Evolutionary conservation across 2,329 filamentous ascomycete species (phyloP), one percentile per base, ranked within the genome.

Genomic region (Calonectria pseudoreteaudii): DNA sequence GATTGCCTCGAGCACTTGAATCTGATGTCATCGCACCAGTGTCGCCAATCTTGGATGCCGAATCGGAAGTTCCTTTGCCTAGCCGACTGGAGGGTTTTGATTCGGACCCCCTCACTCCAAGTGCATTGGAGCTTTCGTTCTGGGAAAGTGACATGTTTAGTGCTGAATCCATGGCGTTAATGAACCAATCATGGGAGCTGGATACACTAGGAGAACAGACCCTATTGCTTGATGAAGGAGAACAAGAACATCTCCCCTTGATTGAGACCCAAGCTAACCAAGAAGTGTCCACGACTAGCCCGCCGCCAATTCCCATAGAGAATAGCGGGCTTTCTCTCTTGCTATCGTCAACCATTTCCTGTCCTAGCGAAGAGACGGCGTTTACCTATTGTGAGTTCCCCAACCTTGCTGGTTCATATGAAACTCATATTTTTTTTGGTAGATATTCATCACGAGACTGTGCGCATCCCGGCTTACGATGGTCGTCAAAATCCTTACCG

Each of bases 321-420:
- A 18, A 67, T 18, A 9, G 47, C 13, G 56, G 56, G 13, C 31
- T 41, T 14, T 36, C 56, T 18, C 31, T 41, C 16, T 13, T 62
- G 4, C 13, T 53, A 14, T 50, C 47, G 14, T 34, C 65, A 9
- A 67, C 31, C 14, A 47, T 53, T 18, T 30, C n/a, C 3, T 41
- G 13, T 13, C 49, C 26, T 10, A 50, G 18, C n/a, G 66, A 70
- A 41, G 58, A 73, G 58, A 66, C 60, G 13, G 71, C 66, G 18
- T 73, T 64, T 8, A 62, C 71, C 4, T 69, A 69, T 26, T 72
- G 70, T 69, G 47, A 60, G 28, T 23, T 56, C 11, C 18, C 18
- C 18, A 9, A 34, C 34, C 8, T n/a, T 56, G 3, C 8, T 47
- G 44, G n/a, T 47, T n/a, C 18, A 11, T 20, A 34, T 20, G 4